Conservation (phyloP, 352 stramenopile genomes). For the Pythium diclinum region DNA sequence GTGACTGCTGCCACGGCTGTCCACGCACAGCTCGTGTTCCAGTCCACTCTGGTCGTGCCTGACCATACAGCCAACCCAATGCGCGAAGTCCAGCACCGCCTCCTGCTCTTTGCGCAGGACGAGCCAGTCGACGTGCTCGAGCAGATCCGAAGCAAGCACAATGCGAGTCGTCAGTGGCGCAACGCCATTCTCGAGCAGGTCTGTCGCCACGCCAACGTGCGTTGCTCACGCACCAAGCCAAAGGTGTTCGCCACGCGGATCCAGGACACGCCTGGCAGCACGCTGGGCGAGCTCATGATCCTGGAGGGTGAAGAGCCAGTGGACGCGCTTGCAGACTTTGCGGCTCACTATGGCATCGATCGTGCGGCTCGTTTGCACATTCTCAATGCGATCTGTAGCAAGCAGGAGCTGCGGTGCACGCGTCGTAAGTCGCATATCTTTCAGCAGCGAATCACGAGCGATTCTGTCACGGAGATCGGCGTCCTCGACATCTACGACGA, state of each 20-base stretch:
- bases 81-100: constrained; percentile 9
- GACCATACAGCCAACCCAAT: background rate
- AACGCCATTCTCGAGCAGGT: constrained; percentile 17
- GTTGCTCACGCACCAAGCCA: constrained; percentile 38
- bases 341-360: constrained; percentile 29
- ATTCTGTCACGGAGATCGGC: constrained; percentile 31
- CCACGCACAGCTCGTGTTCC: constrained; percentile 20
- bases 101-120: constrained; percentile 24
- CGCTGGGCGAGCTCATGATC: constrained; percentile 44
- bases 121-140: constrained; percentile 31
- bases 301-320: constrained; percentile 51
- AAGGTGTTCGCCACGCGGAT: constrained; percentile 47
- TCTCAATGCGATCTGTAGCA: constrained; percentile 43
- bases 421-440: constrained; percentile 43
- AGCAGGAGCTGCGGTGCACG: constrained; percentile 35
- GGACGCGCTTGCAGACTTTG: constrained; percentile 49
- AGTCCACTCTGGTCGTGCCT: constrained; percentile 19
- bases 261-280: constrained; percentile 22
- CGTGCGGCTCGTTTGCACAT: constrained; percentile 30
- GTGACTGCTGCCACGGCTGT: background rate
- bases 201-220: constrained; percentile 25
- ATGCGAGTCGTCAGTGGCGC: constrained; percentile 17
- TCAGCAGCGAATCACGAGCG: constrained; percentile 39
- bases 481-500: constrained; percentile 67
- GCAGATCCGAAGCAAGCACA: constrained; percentile 18